phyloP scores from a whole-genome alignment of 768 basidiomycete genomes.

The Boletus insuetus region DNA sequence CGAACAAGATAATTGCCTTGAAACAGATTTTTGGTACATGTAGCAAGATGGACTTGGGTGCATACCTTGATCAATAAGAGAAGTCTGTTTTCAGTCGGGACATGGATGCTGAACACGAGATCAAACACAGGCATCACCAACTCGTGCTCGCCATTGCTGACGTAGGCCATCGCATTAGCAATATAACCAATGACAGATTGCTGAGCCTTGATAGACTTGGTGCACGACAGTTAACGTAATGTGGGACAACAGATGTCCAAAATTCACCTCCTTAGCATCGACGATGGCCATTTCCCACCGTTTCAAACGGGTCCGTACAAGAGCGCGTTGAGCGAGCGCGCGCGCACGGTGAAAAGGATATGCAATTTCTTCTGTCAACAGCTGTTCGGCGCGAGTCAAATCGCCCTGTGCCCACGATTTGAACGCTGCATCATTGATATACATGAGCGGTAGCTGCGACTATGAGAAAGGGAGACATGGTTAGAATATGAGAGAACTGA shows the following conservation, averaged over 20 bases:
- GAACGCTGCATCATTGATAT: background rate
- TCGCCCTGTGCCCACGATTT: background rate
- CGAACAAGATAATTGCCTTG: background rate
- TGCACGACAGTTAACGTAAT: background rate
- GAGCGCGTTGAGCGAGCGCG: background rate
- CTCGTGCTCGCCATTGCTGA: background rate
- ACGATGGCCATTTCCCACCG: background rate
- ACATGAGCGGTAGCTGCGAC: background rate
- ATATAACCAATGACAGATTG: background rate
- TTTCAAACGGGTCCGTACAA: background rate
- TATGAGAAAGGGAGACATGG: background rate
- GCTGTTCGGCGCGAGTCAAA: background rate
- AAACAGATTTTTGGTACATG: too few relatives aligned
- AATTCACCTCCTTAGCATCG: conserved; percentile 5
- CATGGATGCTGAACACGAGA: conserved; percentile 1
- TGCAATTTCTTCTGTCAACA: background rate
- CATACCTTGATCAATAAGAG: conserved; percentile 14
- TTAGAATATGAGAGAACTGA: background rate
- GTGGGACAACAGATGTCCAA: background rate
- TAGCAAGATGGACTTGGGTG: background rate
- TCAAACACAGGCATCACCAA: conserved; percentile 4
- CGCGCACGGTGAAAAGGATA: background rate
- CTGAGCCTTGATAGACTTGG: background rate
- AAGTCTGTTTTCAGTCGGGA: background rate
- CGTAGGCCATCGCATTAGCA: background rate